Evolutionary conservation across 192 early-diverging fungal genomes (phyloP), one percentile per base, ranked within the genome.

Genomic region (Mortierella claussenii): DNA sequence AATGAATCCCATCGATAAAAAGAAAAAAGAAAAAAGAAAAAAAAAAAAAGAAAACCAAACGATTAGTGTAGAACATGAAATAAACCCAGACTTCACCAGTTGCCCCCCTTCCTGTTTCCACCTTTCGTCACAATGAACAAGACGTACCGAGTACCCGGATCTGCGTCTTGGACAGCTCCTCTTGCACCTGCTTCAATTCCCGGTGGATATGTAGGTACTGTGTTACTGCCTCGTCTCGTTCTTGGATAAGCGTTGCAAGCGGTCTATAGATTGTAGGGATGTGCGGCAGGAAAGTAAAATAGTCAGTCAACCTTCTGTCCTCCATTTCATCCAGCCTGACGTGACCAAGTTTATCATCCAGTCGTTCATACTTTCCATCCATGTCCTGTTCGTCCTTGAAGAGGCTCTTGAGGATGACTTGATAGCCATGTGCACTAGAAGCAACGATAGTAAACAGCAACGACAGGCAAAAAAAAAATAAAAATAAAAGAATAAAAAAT

Each of bases 151-250:
- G 0, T 15, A 30, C 26, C 26, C 18, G 24, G 13, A 24, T 21
- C 31, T 76, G 58, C 3, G 28, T 31, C 3, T 12, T 23, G 46
- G 65, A 66, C 1, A 76, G 46, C 0, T 67, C 73, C 18, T 23
- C n/a, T 20, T 59, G 33, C 28, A 28, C 42, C 7, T 34, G 26
- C 24, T 76, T 63, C 15, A 76, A 26, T 28, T 76, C 64, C 4
- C 34, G 42, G 20, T 67, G 64, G 11, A 76, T 61, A 5, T 51
- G 51, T 10, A 76, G 34, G 21, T 67, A 76, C 27, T 62, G 43
- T n/a, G 64, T 44, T 13, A 76, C 73, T 9, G 65, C 64, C 4
- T 42, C 51, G n/a, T 76, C 73, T 0, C 64, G 73, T 30, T 57
- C 59, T 15, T 67, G 15, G 18, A 76, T 67, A 2, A 36, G 33